phyloP scores from a whole-genome alignment of 1,284 basidiomycete genomes.

The Apiotrichum veenhuisii region DNA sequence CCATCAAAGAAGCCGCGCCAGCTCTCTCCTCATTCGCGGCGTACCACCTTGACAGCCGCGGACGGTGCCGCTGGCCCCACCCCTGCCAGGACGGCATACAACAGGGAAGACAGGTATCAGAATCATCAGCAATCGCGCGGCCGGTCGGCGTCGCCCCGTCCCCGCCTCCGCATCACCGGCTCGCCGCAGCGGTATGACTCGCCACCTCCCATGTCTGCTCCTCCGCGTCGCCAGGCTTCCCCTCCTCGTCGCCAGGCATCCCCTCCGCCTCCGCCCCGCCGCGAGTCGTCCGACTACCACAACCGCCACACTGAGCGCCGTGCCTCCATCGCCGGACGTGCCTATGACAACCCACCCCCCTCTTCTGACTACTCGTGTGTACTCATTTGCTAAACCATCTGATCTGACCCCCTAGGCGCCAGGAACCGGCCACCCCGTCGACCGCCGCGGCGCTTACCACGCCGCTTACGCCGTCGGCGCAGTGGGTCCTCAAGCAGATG shows the following conservation, averaged over 20 bases:
- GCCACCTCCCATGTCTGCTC: neutral
- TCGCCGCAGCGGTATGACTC: neutral
- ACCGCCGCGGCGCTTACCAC: neutral
- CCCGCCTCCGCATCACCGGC: neutral
- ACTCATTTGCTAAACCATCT: neutral
- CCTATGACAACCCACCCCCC: neutral
- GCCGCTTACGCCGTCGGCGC: neutral
- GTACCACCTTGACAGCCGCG: neutral
- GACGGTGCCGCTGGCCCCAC: neutral
- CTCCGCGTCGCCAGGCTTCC: too few relatives aligned
- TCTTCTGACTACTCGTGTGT: neutral
- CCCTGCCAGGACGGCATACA: neutral
- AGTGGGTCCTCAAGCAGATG: conserved; percentile 10
- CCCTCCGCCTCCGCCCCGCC: neutral
- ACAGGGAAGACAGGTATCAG: neutral
- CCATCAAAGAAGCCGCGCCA: too few relatives aligned
- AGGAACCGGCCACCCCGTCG: neutral
- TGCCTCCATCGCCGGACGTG: neutral
- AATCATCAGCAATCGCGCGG: neutral
- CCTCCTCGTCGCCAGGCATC: neutral
- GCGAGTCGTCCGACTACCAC: neutral
- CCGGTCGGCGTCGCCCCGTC: neutral
- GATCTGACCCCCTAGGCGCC: neutral
- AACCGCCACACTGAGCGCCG: neutral
- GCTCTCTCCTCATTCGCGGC: too few relatives aligned